These are phyloP conservation scores for Erythrophleum ivorense DNA, from an alignment of 331 rosid genomes.

Conservation along the genomic window DNA sequence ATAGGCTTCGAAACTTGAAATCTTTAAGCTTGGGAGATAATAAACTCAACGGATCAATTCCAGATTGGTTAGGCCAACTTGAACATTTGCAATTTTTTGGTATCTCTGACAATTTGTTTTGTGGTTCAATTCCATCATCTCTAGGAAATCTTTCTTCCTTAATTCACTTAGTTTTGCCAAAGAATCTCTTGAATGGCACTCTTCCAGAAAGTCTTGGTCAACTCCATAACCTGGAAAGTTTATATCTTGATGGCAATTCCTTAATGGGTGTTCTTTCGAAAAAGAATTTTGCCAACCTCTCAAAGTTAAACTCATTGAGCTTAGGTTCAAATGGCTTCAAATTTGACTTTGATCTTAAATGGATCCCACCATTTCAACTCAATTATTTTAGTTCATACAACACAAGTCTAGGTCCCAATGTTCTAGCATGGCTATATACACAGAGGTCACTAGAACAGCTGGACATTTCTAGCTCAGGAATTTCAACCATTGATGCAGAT, in stretches of 20 bases:
- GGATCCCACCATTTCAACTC: slow-evolving; percentile 29
- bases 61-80: no score
- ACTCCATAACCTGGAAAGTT: not conserved
- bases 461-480: no score
- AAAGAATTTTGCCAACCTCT: not conserved
- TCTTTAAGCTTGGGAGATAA: no score
- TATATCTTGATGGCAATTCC: not conserved
- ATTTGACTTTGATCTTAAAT: not conserved
- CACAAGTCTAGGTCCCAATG: not conserved
- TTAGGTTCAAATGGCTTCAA: not conserved
- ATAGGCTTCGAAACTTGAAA: not conserved
- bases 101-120: not conserved
- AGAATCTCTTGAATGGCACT: not conserved
- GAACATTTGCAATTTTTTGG: no score
- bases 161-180: not conserved
- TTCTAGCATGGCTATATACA: no score
- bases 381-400: fast-evolving
- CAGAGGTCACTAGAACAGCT: no score
- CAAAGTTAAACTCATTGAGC: not conserved
- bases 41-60: no score
- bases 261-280: not conserved
- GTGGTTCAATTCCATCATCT: not conserved
- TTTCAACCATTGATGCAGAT: no score
- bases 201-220: not conserved
- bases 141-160: slow-evolving; percentile 28